Percentiles rank a stretch among this genome's conserved stretches.
Conservation (phyloP, 495 filamentous ascomycete genomes). For the Penicillium alfredii region DNA sequence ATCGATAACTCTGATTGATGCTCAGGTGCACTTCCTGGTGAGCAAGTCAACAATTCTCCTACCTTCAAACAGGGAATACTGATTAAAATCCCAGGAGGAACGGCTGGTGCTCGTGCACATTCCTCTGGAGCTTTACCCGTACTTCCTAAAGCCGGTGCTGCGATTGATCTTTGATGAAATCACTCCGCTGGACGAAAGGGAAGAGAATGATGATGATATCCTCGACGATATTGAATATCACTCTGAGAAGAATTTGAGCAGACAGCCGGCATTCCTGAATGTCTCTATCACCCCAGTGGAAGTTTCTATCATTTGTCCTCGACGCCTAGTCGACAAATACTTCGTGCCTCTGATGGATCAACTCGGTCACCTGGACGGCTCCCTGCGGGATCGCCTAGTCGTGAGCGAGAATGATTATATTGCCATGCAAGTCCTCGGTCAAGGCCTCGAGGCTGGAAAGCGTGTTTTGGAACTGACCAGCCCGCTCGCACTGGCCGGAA, state of each 20-base stretch:
- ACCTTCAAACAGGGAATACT: neutral
- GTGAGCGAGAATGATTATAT: slow-evolving; percentile 81
- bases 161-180: slow-evolving; percentile 70
- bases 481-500: slow-evolving; percentile 83
- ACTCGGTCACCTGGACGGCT: slow-evolving; percentile 23
- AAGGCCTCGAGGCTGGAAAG: slow-evolving; percentile 89
- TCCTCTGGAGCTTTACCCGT: slow-evolving; percentile 72
- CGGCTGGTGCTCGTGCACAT: slow-evolving; percentile 87
- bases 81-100: slow-evolving; percentile 60
- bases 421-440: slow-evolving; percentile 79
- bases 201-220: slow-evolving; percentile 18
- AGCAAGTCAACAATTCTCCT: slow-evolving; percentile 17
- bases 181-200: slow-evolving; percentile 24
- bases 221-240: slow-evolving; percentile 18
- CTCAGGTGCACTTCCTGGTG: slow-evolving; percentile 53
- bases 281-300: slow-evolving; percentile 89
- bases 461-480: slow-evolving; percentile 87
- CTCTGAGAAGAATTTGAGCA: slow-evolving; percentile 30
- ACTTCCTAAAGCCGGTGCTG: slow-evolving; percentile 77
- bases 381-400: slow-evolving; percentile 48
- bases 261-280: slow-evolving; percentile 75
- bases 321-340: slow-evolving; percentile 60
- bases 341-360: slow-evolving; percentile 64
- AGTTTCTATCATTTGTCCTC: slow-evolving; percentile 86
- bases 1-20: slow-evolving; percentile 46